Percentiles rank a stretch among this genome's conserved stretches.
Evolutionary conservation across 2,329 filamentous ascomycete species (phyloP).

Genomic region (Calonectria crousiana): DNA sequence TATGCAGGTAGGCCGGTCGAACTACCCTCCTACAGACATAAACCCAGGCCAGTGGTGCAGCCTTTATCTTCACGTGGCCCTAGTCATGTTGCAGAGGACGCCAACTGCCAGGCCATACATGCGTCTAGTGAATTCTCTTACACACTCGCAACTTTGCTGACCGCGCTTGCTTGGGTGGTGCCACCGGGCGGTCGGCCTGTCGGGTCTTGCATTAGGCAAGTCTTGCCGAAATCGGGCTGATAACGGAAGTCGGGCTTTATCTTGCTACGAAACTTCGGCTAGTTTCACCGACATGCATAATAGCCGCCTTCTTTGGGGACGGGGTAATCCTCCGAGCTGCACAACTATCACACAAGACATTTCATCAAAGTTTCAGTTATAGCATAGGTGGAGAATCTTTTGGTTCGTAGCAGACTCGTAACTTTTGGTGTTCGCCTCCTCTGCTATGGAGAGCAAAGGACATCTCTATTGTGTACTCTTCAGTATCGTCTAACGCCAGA

Average conservation of each 20-base stretch:
- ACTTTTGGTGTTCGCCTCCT: conserved; percentile 17
- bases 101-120: neutral
- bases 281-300: conserved; percentile 15
- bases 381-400: neutral
- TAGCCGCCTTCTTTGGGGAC: neutral
- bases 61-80: neutral
- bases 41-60: neutral
- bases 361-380: neutral
- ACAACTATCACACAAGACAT: neutral
- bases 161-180: conserved; percentile 1
- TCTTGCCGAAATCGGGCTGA: conserved; percentile 21
- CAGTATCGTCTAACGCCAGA: conserved; percentile 48
- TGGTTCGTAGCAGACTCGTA: conserved; percentile 10
- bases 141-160: conserved; percentile 1
- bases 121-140: conserved; percentile 11
- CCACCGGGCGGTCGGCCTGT: conserved; percentile 3
- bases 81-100: neutral
- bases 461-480: conserved; percentile 5
- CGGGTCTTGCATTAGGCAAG: conserved; percentile 7
- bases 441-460: neutral
- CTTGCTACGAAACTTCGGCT: conserved; percentile 5
- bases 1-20: conserved; percentile 21
- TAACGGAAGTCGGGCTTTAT: conserved; percentile 21
- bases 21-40: conserved; percentile 30
- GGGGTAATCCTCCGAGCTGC: neutral